Base-by-base conservation (phyloP, 495 filamentous ascomycete species). In the Chaetomium tenue region DNA sequence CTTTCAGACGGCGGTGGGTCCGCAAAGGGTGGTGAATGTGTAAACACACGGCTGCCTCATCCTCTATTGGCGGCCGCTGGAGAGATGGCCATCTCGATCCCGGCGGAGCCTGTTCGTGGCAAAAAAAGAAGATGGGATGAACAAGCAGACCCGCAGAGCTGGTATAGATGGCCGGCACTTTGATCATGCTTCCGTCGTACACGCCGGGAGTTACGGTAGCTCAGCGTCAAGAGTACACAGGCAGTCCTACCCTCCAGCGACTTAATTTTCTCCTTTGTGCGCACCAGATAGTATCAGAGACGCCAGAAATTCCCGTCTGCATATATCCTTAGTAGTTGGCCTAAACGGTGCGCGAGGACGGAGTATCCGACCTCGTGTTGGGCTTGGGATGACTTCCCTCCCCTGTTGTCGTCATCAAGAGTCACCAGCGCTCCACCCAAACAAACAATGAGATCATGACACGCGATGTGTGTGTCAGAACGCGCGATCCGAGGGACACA, bases 271-370 rank as follows among this genome's bases (percentile, higher is more conserved):
- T 50, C 23, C 28, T 12, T 26, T 58, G 42, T 51, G 61, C 33
- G 52, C 51, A 56, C 51, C 37, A 56, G 39, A 56, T 28, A 46
- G 37, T 25, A n/a, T 48, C 22, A 23, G 4, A 47, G 40, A 46
- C 55, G 7, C 25, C n/a, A 18, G 3, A 40, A 58, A 57, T 50
- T 42, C 53, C 54, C 42, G 61, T 16, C 61, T 63, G 61, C 53
- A 58, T 44, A 63, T 39, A 51, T 46, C 61, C 53, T 33, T 33
- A 13, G 47, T 51, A n/a, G 20, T 26, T 26, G 9, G 30, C 33
- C 22, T 12, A 37, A 30, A 30, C 28, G 20, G 59, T 11, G 5
- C 20, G 15, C 20, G 59, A 25, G 30, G 33, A 40, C 54, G 33
- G 58, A 26, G 58, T 1, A 1, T 5, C 46, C 9, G 8, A 8